Conservation (phyloP, 2,329 filamentous ascomycete species). For the Graphiopsis chlorocephala region DNA sequence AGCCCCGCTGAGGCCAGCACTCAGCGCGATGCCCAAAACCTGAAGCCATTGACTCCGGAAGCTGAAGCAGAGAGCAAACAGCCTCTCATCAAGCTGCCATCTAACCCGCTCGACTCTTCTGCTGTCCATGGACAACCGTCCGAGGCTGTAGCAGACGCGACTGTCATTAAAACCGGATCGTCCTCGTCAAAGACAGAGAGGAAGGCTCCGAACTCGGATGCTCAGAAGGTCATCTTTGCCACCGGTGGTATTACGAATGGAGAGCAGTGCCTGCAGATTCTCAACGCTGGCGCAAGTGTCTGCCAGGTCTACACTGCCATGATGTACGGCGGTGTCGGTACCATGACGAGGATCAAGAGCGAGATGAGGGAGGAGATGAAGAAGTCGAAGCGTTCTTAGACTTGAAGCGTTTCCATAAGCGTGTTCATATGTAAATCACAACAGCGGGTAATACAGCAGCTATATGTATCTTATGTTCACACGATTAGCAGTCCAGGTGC, state of each 20-base stretch:
- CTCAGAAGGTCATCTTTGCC: constrained; percentile 82
- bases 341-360: constrained; percentile 53
- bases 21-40: constrained; percentile 29
- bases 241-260: constrained; percentile 91
- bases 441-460: constrained; percentile 4
- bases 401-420: not conserved
- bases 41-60: constrained; percentile 32
- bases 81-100: constrained; percentile 32
- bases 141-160: constrained; percentile 16
- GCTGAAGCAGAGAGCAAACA: constrained; percentile 31
- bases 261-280: constrained; percentile 72
- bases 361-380: constrained; percentile 48
- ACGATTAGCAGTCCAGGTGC: not conserved
- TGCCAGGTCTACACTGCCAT: constrained; percentile 71
- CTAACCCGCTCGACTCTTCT: constrained; percentile 17
- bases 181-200: constrained; percentile 18
- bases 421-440: constrained; percentile 13
- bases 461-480: constrained; percentile 3
- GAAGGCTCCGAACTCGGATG: constrained; percentile 22
- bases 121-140: constrained; percentile 23
- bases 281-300: constrained; percentile 81
- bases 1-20: constrained; percentile 25
- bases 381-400: constrained; percentile 13
- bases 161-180: not conserved
- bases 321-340: constrained; percentile 62